Evolutionary conservation across 768 basidiomycete genomes (phyloP).

Genomic region (Punctularia strigosozonata): DNA sequence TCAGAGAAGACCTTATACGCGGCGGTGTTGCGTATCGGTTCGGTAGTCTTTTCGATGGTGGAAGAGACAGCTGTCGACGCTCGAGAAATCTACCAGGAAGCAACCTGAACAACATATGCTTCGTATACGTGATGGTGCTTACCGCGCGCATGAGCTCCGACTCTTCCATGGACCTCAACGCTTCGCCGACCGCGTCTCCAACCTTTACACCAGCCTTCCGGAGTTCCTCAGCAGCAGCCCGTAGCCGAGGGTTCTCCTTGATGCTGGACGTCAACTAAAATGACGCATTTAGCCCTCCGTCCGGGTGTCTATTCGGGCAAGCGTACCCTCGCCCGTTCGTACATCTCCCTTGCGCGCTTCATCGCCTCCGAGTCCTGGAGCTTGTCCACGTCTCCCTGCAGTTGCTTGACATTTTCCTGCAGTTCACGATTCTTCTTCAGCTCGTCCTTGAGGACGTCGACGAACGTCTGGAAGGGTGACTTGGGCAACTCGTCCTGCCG

Average conservation of each 20-base stretch:
- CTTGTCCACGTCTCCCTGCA: conserved; percentile 96
- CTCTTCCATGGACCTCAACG: conserved; percentile 89
- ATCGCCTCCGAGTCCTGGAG: conserved; percentile 94
- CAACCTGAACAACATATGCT: not conserved
- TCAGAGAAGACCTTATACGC: conserved; percentile 90
- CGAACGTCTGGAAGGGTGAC: conserved; percentile 94
- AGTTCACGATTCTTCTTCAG: conserved; percentile 87
- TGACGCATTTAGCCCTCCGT: not conserved
- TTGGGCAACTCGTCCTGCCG: conserved; percentile 59
- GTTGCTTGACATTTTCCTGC: conserved; percentile 93
- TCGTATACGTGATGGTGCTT: conserved; percentile 14
- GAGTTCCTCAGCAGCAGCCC: conserved; percentile 89
- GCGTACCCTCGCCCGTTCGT: conserved; percentile 87
- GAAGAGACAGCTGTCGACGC: conserved; percentile 80
- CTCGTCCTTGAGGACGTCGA: conserved; percentile 88
- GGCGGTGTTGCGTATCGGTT: conserved; percentile 92
- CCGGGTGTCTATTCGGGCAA: not conserved
- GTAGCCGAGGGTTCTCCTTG: conserved; percentile 86
- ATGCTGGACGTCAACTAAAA: conserved; percentile 81
- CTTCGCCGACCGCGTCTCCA: conserved; percentile 88
- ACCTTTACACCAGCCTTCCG: conserved; percentile 83
- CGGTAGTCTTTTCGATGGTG: conserved; percentile 81
- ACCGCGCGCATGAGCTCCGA: conserved; percentile 85
- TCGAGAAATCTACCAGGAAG: conserved; percentile 57
- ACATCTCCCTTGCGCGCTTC: conserved; percentile 83